Evolutionary conservation across 2,329 filamentous ascomycete genomes (phyloP).

Genomic region (Scortechinia acanthostroma): DNA sequence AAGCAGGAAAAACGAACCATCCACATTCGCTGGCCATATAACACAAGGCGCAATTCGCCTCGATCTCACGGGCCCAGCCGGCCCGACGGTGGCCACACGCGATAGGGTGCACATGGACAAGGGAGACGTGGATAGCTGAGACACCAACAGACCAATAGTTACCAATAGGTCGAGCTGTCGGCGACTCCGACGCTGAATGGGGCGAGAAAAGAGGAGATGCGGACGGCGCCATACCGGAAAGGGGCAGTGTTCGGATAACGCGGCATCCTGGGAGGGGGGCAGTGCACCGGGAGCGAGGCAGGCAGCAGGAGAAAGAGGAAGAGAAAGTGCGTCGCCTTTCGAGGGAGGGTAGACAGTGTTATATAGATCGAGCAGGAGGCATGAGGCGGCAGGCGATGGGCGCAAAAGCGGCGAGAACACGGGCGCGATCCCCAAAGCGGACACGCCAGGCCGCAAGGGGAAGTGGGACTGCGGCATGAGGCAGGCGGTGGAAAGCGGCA

Average conservation of each 20-base stretch:
- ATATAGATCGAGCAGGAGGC: conserved; percentile 12
- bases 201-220: no score
- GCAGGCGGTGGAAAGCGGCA: neutral
- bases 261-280: neutral
- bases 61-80: neutral
- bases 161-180: neutral
- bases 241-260: neutral
- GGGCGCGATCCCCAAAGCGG: neutral
- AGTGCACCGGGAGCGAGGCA: neutral
- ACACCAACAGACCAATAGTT: neutral
- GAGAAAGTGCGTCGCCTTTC: conserved; percentile 12
- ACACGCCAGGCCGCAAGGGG: neutral
- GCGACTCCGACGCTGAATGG: no score
- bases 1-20: no score
- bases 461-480: neutral
- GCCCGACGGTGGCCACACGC: neutral
- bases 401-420: neutral
- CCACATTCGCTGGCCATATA: no score
- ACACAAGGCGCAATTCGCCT: neutral
- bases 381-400: conserved; percentile 7
- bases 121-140: neutral
- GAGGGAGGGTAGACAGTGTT: conserved; percentile 10
- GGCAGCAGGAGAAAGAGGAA: conserved; percentile 9
- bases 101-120: neutral
- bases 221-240: neutral